Percentiles rank a stretch among this genome's conserved stretches.
These are phyloP conservation scores for Phytophthora sansomeana DNA, from an alignment of 352 stramenopile genomes.

Conservation along the genomic window DNA sequence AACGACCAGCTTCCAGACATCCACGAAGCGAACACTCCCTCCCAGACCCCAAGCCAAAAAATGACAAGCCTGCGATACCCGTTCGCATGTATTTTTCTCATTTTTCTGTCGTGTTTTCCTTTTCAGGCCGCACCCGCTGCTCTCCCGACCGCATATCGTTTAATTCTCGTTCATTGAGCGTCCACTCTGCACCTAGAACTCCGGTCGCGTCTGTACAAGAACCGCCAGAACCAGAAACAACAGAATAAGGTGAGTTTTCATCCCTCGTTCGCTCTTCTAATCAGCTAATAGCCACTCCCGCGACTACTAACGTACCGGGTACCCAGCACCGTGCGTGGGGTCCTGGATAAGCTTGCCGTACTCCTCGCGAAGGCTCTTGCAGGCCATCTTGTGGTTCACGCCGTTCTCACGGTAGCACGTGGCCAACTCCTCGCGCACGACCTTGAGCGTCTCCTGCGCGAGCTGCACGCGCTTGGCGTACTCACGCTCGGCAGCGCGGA, in stretches of 20 bases:
- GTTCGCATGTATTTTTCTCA: slow-evolving; percentile 36
- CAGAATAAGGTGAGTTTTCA: slow-evolving; percentile 12
- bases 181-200: slow-evolving; percentile 29
- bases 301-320: slow-evolving; percentile 49
- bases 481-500: slow-evolving; percentile 76
- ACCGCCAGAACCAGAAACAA: slow-evolving; percentile 1
- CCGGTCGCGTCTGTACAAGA: slow-evolving; percentile 41
- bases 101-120: slow-evolving; percentile 43
- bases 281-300: not conserved
- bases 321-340: slow-evolving; percentile 76
- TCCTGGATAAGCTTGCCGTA: slow-evolving; percentile 85
- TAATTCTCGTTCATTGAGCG: slow-evolving; percentile 21
- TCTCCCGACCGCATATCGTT: slow-evolving; percentile 29
- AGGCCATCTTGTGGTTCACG: slow-evolving; percentile 90
- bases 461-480: slow-evolving; percentile 81
- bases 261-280: not conserved
- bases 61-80: slow-evolving; percentile 22
- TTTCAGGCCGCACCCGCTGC: slow-evolving; percentile 21
- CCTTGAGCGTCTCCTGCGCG: slow-evolving; percentile 83
- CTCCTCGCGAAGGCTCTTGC: slow-evolving; percentile 84
- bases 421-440: slow-evolving; percentile 87
- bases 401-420: slow-evolving; percentile 91
- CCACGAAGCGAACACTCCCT: slow-evolving; percentile 3
- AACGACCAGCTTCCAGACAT: slow-evolving; percentile 6
- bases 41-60: slow-evolving; percentile 11